These are phyloP conservation scores for Tulasnella sp. DNA, from an alignment of 768 basidiomycete genomes.

Conservation along the genomic window DNA sequence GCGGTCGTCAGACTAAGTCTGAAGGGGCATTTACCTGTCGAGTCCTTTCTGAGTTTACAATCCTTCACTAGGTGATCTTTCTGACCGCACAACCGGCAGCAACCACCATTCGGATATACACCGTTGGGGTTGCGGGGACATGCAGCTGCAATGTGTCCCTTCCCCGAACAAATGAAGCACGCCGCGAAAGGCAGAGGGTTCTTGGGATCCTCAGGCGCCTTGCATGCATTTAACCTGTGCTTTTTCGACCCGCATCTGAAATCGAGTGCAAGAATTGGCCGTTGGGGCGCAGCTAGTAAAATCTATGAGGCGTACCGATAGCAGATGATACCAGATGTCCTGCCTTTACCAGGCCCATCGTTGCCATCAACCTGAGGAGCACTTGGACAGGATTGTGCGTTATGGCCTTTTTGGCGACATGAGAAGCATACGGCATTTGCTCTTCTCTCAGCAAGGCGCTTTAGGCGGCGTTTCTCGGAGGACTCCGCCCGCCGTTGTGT, in stretches of 20 bases:
- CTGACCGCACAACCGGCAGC: conserved; percentile 85
- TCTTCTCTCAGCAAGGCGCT: conserved; percentile 62
- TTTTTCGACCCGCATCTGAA: conserved; percentile 77
- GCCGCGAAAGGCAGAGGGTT: conserved; percentile 85
- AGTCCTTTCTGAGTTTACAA: conserved; percentile 49
- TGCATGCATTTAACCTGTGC: conserved; percentile 81
- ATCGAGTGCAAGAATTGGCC: background rate
- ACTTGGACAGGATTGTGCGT: conserved; percentile 78
- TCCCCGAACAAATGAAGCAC: conserved; percentile 85
- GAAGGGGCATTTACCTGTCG: conserved; percentile 19
- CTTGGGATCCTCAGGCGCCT: conserved; percentile 59
- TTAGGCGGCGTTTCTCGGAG: conserved; percentile 64
- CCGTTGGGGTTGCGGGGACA: conserved; percentile 77
- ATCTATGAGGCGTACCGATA: conserved; percentile 58
- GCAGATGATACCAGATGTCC: conserved; percentile 56
- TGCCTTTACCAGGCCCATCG: conserved; percentile 41
- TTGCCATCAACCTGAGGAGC: conserved; percentile 38
- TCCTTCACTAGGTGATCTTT: conserved; percentile 85
- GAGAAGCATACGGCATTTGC: conserved; percentile 77
- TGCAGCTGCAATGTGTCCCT: conserved; percentile 81
- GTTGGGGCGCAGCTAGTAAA: background rate
- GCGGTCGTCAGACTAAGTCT: background rate
- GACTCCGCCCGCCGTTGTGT: conserved; percentile 38
- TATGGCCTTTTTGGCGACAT: conserved; percentile 81
- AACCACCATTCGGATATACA: conserved; percentile 88